Base-by-base conservation (phyloP, 139 green algal species). In the Mesostigma viride region DNA sequence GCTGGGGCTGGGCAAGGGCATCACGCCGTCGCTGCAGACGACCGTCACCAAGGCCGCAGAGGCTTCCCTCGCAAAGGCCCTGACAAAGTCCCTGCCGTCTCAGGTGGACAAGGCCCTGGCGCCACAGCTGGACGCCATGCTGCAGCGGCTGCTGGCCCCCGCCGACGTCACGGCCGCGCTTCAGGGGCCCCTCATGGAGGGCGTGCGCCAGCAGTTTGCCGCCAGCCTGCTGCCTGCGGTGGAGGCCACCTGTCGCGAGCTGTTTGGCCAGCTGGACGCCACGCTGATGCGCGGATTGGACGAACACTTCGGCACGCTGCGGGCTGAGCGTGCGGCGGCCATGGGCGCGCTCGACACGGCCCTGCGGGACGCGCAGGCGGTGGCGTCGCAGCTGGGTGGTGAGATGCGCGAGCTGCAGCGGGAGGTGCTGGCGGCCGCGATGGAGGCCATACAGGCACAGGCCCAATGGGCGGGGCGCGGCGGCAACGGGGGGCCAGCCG, bases 211-310 rank as follows among this genome's bases (percentile, higher is more conserved):
- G 2, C 60, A 62, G 2, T 86, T 94, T 59, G 11, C 72, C 45
- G 72, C 68, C 27, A 69, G 70, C 53, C 63, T 91, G 31, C 59
- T 95, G 31, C 88, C 88, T 0, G 68, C 82, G 1, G 83, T 95
- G 67, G 88, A 95, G 75, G 62, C 58, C 1, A 85, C 87, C 4
- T 77, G 63, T 30, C 65, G 71, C 35, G 59, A 56, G 31, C 81
- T 90, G 78, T 80, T 90, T 30, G 68, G 75, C 14, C 76, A 86
- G 70, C 67, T 95, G 33, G 75, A 95, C 57, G 64, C 64, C 0
- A 73, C 87, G 3, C 68, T 94, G 35, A 61, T 59, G 0, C 32
- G 58, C 0, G 89, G 88, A 14, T 58, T 95, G 31, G 47, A 72
- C 2, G 77, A 87, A 58, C 85, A 93, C 64, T n/a, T 62, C 4